Evolutionary conservation across 2,329 filamentous ascomycete species (phyloP).

Genomic region (Penicillium sp.): DNA sequence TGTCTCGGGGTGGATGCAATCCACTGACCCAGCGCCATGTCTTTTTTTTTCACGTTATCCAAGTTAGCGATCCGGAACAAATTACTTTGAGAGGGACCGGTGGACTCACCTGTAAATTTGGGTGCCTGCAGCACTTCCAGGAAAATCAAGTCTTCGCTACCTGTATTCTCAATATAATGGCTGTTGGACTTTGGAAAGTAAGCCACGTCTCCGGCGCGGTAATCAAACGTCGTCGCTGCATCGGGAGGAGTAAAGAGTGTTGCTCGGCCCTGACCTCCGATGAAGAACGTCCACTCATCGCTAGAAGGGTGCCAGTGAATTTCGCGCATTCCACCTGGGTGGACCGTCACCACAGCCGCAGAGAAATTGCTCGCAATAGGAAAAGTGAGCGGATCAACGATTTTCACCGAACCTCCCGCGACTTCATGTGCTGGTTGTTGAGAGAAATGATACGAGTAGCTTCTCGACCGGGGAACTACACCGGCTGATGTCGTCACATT

Average conservation of each 20-base stretch:
- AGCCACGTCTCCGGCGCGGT: slow-evolving; percentile 66
- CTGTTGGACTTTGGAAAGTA: slow-evolving; percentile 73
- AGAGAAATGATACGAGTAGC: slow-evolving; percentile 65
- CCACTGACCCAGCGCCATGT: slow-evolving; percentile 45
- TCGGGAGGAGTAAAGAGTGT: slow-evolving; percentile 68
- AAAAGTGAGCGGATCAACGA: slow-evolving; percentile 71
- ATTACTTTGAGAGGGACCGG: neutral
- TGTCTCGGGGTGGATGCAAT: slow-evolving; percentile 50
- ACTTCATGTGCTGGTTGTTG: slow-evolving; percentile 61
- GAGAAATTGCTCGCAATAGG: slow-evolving; percentile 66
- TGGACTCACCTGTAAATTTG: slow-evolving; percentile 47
- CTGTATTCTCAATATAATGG: slow-evolving; percentile 74
- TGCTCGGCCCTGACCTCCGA: slow-evolving; percentile 63
- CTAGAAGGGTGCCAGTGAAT: slow-evolving; percentile 80
- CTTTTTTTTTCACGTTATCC: slow-evolving; percentile 30
- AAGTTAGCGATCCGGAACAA: neutral
- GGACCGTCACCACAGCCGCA: slow-evolving; percentile 64
- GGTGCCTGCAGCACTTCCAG: slow-evolving; percentile 69
- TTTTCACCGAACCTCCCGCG: slow-evolving; percentile 64
- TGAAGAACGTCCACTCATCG: slow-evolving; percentile 77
- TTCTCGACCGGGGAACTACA: slow-evolving; percentile 59
- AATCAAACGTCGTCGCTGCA: slow-evolving; percentile 69
- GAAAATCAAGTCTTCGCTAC: slow-evolving; percentile 67
- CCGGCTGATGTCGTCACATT: slow-evolving; percentile 54
- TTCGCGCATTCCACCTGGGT: slow-evolving; percentile 66